Evolutionary conservation across 192 early-diverging fungal species (phyloP), one percentile per base, ranked within the genome.

Genomic region (Spizellomyces sp.): DNA sequence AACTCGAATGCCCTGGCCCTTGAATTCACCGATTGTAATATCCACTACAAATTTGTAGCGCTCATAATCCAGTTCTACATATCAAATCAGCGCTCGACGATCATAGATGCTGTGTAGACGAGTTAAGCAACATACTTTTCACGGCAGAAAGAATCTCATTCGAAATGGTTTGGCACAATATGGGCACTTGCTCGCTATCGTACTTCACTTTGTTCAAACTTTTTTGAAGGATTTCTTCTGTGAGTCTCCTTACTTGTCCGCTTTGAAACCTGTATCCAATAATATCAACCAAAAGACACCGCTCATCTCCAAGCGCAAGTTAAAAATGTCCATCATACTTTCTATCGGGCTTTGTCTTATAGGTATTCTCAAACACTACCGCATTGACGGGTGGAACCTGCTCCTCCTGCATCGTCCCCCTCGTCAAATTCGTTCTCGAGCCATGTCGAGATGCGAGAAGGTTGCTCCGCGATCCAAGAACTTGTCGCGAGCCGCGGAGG

Each of bases 1-100:
- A 5, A 81, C 77, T 15, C 81, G 75, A 50, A 88, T 82, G 22
- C 87, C 85, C 58, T 88, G 87, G 0, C 85, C 87, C 48, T 84
- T 87, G 66, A 87, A 87, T 63, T 87, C 87, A 17, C 84, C 83
- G 27, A 87, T 80, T 6, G 76, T 73, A 6, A 88, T 81, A 41
- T 88, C 81, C 21, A 85, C 83, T 8, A 88, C 80, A 57, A 81
- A 70, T 66, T 87, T 87, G 83, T 85, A 87, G 14, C 87, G 68
- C 9, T 84, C 82, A 57, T 74, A 83, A 4, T 82, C 80, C 7
- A 88, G 76, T 68, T 86, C 87, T 88, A 74, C n/a, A 9, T 45
- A 19, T 50, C 1, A 45, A 52, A 9, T 56, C 52, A 7, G 43
- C 46, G 4, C 48, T 52, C 46, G 15, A 21, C 19, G 54, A 76